These are phyloP conservation scores for Metarhizium robertsii DNA, from an alignment of 2,329 filamentous ascomycete genomes.

Conservation along the genomic window DNA sequence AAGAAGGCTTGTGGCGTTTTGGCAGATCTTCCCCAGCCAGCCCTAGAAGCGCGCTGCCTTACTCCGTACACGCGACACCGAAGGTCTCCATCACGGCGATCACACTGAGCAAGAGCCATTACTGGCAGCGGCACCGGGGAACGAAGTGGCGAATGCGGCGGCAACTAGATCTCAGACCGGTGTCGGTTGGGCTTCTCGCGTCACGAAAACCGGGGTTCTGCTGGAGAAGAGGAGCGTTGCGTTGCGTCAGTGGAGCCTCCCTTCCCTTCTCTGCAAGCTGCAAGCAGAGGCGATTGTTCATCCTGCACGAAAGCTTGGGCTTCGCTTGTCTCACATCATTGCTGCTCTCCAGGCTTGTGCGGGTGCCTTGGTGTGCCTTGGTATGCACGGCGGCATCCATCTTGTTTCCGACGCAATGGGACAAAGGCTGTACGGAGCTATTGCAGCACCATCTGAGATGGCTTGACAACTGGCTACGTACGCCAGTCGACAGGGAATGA, in stretches of 20 bases:
- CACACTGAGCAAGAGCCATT: background rate
- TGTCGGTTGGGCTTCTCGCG: background rate
- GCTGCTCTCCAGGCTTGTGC: background rate
- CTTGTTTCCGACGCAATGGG: background rate
- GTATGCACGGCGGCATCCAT: background rate
- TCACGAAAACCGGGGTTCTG: constrained; percentile 2
- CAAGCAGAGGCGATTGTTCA: background rate
- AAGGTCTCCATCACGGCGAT: background rate
- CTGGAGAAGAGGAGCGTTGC: background rate
- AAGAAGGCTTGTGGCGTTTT: background rate
- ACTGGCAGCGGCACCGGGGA: background rate
- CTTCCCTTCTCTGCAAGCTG: background rate
- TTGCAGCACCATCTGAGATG: background rate
- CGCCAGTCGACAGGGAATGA: background rate
- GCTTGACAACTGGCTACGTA: background rate
- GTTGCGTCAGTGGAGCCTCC: background rate
- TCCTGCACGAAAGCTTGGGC: background rate
- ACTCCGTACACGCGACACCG: too few relatives aligned
- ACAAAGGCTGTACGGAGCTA: background rate
- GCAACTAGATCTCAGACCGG: background rate
- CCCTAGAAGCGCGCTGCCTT: too few relatives aligned
- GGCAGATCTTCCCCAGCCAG: background rate
- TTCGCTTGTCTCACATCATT: background rate
- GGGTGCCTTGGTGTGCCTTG: background rate
- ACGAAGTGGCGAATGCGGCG: constrained; percentile 1